These are phyloP conservation scores for Nissolia schottii DNA, from an alignment of 306 rosid genomes.

Conservation along the genomic window DNA sequence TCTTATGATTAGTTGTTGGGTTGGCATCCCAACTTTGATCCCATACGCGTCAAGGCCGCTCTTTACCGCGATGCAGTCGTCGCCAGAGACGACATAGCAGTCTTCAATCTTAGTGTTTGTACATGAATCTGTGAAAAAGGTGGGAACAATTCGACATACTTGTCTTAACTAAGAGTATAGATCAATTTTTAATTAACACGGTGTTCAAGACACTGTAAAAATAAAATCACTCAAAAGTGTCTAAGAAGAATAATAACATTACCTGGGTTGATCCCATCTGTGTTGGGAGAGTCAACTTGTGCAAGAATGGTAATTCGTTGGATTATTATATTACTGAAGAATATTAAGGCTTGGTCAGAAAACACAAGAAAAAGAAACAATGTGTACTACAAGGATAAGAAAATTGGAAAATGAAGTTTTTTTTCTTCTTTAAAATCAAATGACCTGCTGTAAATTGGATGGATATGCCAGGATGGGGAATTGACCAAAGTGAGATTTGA, in stretches of 20 bases:
- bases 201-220: too few relatives aligned
- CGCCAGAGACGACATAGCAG: too few relatives aligned
- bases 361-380: background rate
- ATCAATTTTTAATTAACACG: too few relatives aligned
- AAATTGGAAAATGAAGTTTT: background rate
- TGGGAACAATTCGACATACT: background rate
- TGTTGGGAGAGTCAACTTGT: constrained; percentile 60
- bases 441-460: constrained; percentile 64
- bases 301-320: constrained; percentile 59
- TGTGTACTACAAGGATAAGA: background rate
- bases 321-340: constrained; percentile 45
- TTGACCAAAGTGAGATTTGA: constrained; percentile 55
- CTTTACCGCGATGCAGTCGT: too few relatives aligned
- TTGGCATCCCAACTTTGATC: too few relatives aligned
- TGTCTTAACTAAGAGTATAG: too few relatives aligned
- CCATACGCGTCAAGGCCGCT: constrained; percentile 64
- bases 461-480: constrained; percentile 67
- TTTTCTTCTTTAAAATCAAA: constrained; percentile 47
- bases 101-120: too few relatives aligned
- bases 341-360: background rate
- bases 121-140: too few relatives aligned
- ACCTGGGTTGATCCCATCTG: constrained; percentile 81
- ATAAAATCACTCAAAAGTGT: too few relatives aligned
- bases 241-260: background rate
- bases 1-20: too few relatives aligned